phyloP scores from a whole-genome alignment of 306 rosid species.

The Gynostemma pentaphyllum region DNA sequence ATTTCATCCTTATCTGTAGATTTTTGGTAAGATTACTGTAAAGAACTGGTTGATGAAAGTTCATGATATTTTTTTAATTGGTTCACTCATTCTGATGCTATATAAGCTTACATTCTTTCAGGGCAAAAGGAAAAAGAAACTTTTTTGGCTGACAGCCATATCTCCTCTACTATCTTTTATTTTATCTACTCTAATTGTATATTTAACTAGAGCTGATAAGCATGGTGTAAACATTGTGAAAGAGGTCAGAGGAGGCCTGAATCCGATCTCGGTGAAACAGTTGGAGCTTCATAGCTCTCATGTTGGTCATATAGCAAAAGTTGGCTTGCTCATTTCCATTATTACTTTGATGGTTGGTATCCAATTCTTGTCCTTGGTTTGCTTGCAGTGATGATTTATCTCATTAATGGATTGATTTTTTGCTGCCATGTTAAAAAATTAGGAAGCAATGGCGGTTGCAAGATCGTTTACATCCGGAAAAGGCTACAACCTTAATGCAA shows the following conservation, averaged over 20 bases:
- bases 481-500: slow-evolving; percentile 75
- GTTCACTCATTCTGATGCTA: background rate
- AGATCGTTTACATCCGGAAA: slow-evolving; percentile 66
- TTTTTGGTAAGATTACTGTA: slow-evolving; percentile 66
- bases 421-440: background rate
- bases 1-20: slow-evolving; percentile 45
- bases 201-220: slow-evolving; percentile 49
- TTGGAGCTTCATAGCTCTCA: slow-evolving; percentile 42
- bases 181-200: slow-evolving; percentile 58
- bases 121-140: slow-evolving; percentile 64
- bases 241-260: slow-evolving; percentile 46
- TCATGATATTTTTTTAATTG: background rate
- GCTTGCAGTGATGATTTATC: background rate
- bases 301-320: slow-evolving; percentile 57
- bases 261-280: slow-evolving; percentile 49
- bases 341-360: slow-evolving; percentile 61
- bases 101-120: slow-evolving; percentile 13
- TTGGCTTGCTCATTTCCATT: slow-evolving; percentile 54
- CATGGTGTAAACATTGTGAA: slow-evolving; percentile 63
- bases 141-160: slow-evolving; percentile 65
- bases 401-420: no score
- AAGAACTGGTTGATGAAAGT: background rate
- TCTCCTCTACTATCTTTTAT: slow-evolving; percentile 62
- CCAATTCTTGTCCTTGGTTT: background rate
- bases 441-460: slow-evolving; percentile 74